phyloP scores from a whole-genome alignment of 78 protist genomes.

The Anaeramoeba flamelloides region DNA sequence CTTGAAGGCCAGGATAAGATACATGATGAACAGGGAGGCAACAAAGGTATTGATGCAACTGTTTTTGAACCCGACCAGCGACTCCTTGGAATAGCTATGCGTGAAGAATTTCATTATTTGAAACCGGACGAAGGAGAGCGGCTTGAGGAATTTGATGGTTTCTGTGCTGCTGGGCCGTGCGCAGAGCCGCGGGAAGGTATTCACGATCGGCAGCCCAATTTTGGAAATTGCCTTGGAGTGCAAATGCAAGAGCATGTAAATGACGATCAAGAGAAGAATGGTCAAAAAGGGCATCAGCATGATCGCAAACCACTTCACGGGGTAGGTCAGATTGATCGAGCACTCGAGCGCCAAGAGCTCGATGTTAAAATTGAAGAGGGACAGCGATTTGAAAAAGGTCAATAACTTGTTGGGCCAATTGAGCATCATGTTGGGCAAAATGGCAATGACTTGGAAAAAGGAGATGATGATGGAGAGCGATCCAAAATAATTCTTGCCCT shows the following conservation, averaged over 20 bases:
- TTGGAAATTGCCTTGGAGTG: background rate
- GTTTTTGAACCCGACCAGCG: background rate
- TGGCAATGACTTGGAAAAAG: background rate
- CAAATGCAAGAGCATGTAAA: background rate
- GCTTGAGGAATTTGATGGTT: background rate
- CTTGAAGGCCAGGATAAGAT: background rate
- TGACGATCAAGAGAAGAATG: background rate
- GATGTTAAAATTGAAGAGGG: background rate
- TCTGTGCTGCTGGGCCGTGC: background rate
- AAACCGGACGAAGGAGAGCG: background rate
- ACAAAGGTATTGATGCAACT: background rate
- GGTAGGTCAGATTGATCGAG: background rate
- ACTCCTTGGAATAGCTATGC: background rate
- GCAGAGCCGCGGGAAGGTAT: background rate
- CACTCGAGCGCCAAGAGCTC: background rate
- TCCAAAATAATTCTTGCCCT: background rate
- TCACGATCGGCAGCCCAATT: background rate
- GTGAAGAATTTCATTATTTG: background rate
- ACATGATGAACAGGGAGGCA: background rate
- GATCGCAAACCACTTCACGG: background rate
- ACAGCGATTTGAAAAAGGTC: background rate
- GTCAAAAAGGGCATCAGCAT: background rate
- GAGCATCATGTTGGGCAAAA: background rate
- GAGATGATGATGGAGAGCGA: background rate
- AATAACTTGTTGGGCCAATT: background rate